These are phyloP conservation scores for Rhododendron ferrugineum DNA, from an alignment of 148 eudicot genomes.

Conservation along the genomic window DNA sequence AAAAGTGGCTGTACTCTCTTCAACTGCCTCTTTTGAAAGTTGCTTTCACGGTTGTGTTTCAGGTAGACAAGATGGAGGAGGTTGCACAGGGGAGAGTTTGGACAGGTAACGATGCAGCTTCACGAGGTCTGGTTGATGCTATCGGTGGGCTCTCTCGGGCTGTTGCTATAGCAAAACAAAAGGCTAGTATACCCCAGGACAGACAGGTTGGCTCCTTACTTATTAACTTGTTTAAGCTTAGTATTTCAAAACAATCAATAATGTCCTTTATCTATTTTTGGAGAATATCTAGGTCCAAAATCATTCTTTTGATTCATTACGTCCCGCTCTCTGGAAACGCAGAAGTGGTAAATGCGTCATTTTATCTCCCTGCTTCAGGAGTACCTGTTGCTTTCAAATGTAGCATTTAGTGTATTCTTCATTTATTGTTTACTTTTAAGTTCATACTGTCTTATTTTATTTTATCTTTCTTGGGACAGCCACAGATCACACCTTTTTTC, in stretches of 20 bases:
- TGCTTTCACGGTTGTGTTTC: background rate
- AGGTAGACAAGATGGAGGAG: conserved; percentile 90
- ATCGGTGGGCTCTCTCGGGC: conserved; percentile 83
- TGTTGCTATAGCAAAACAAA: conserved; percentile 88
- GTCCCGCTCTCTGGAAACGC: background rate
- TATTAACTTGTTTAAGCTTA: background rate
- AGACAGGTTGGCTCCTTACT: conserved; percentile 39
- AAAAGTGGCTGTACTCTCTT: background rate
- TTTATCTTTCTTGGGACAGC: background rate
- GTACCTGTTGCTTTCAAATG: background rate
- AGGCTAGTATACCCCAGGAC: conserved; percentile 75
- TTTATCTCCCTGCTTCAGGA: background rate
- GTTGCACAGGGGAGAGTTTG: conserved; percentile 95
- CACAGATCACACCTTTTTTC: background rate
- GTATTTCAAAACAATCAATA: background rate
- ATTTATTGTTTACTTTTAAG: background rate
- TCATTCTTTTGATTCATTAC: background rate
- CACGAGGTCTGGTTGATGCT: conserved; percentile 82
- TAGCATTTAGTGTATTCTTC: background rate
- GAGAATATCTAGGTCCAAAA: background rate
- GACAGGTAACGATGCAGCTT: conserved; percentile 83
- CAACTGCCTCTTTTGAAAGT: background rate
- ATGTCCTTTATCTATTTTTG: background rate
- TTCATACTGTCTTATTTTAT: background rate
- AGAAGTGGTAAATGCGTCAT: background rate